These are phyloP conservation scores for Smittium culicis DNA, from an alignment of 371 early-diverging fungal species.

Conservation along the genomic window DNA sequence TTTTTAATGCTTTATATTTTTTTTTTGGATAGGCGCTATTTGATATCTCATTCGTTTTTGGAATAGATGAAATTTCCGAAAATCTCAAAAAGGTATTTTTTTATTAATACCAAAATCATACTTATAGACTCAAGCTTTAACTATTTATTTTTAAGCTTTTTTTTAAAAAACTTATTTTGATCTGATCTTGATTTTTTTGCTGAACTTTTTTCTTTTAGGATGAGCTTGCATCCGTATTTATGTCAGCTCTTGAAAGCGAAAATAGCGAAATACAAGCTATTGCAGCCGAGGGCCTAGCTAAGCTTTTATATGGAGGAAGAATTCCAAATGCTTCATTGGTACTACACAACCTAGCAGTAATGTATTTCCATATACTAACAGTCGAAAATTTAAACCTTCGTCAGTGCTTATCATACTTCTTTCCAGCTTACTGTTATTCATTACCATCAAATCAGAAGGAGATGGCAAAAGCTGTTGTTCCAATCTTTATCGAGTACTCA, in stretches of 20 bases:
- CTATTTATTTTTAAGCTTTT: no score
- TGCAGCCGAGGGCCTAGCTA: conserved; percentile 30
- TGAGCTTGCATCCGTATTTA: conserved; percentile 20
- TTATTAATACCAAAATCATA: no score
- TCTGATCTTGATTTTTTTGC: conserved; percentile 14
- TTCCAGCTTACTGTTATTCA: conserved; percentile 66
- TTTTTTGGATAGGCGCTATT: conserved; percentile 26
- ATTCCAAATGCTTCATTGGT: conserved; percentile 31
- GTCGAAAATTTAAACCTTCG: conserved; percentile 45
- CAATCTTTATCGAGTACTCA: conserved; percentile 19
- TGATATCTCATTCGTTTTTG: conserved; percentile 33
- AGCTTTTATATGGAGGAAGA: conserved; percentile 25
- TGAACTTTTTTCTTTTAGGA: conserved; percentile 15
- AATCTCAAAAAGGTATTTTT: conserved; percentile 14
- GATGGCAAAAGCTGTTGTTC: conserved; percentile 30
- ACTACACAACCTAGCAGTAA: conserved; percentile 47
- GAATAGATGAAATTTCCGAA: conserved; percentile 18
- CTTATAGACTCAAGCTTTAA: no score
- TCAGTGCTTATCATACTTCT: conserved; percentile 72
- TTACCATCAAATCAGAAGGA: conserved; percentile 46
- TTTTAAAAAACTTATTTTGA: no score
- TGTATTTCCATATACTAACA: conserved; percentile 64
- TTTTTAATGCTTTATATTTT: no score
- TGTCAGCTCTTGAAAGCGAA: conserved; percentile 18
- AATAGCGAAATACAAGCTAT: conserved; percentile 24